Evolutionary conservation across 2,329 filamentous ascomycete genomes (phyloP), one percentile per base, ranked within the genome.

Genomic region (Fusarium sp.): DNA sequence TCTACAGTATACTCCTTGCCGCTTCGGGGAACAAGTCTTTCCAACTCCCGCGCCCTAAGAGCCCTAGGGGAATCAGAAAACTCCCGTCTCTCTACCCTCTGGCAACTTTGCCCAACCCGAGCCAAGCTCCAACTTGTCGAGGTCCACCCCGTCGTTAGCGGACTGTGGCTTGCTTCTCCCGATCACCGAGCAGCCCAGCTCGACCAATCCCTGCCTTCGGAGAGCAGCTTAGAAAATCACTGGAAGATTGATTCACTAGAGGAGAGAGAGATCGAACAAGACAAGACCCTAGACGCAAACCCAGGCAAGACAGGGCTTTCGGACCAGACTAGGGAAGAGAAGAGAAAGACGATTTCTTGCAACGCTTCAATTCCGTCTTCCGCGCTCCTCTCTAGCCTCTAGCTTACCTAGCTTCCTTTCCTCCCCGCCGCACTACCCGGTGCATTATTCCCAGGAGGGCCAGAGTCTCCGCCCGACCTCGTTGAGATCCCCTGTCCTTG

Each of bases 361-460:
- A 61, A 63, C 63, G 64, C 65, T 69, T 66, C 58, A 59, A 64
- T 65, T 57, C 68, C 68, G 68, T 40, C 50, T 65, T 70, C 68
- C 63, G 63, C 49, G 49, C 49, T 55, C 59, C 59, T 51, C 58
- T 71, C 55, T 68, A 67, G 63, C 30, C 50, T 67, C 51, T 62
- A 61, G 68, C 47, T 58, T 59, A 41, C 49, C 28, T 55, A 54
- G 23, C 46, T 56, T 43, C 57, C 67, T 50, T 32, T 48, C 42
- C 46, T 56, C 46, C 57, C 67, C 63, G 49, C 50, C 49, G 50
- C 60, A 62, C 55, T 59, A 67, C 57, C 48, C 46, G 61, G 63
- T 42, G 42, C 51, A 41, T 61, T 60, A 56, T 63, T 63, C 37
- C 59, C 49, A 63, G 55, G 61, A 57, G 23, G 34, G 42, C 42